Percentiles rank a stretch among this genome's conserved stretches.
These are phyloP conservation scores for Moricandia moricandioides DNA, from an alignment of 345 rosid species.

Conservation along the genomic window DNA sequence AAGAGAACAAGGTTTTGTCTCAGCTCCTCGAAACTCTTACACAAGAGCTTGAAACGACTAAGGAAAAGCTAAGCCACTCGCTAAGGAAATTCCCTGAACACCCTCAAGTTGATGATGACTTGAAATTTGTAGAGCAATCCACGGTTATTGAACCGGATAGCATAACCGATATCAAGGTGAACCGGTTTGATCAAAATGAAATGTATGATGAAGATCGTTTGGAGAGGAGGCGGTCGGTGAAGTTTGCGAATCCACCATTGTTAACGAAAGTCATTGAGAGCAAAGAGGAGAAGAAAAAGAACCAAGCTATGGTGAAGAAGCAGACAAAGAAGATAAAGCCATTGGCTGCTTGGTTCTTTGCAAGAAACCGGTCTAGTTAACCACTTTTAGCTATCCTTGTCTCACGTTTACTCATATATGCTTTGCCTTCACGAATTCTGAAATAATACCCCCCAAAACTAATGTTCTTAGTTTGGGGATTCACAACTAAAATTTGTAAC, in stretches of 20 bases:
- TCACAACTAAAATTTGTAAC: not conserved
- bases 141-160: constrained; percentile 14
- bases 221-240: constrained; percentile 63
- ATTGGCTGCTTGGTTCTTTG: constrained; percentile 56
- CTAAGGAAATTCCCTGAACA: constrained; percentile 10
- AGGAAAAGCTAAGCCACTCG: constrained; percentile 39
- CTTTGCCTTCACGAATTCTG: not conserved
- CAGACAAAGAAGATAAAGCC: constrained; percentile 43
- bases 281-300: constrained; percentile 37
- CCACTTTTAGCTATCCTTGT: not conserved
- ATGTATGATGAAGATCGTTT: constrained; percentile 33
- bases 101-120: constrained; percentile 45
- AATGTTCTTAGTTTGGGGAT: not conserved
- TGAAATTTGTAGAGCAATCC: constrained; percentile 50
- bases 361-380: constrained; percentile 43
- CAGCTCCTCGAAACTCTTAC: constrained; percentile 38
- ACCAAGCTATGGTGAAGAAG: constrained; percentile 37
- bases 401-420: constrained; percentile 14
- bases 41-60: constrained; percentile 55
- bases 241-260: constrained; percentile 66
- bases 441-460: constrained; percentile 1
- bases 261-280: constrained; percentile 40
- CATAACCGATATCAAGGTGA: constrained; percentile 27
- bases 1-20: constrained; percentile 47
- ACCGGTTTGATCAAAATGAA: constrained; percentile 17